Evolutionary conservation across 2,329 filamentous ascomycete species (phyloP).

Genomic region (Fusarium mangiferae): DNA sequence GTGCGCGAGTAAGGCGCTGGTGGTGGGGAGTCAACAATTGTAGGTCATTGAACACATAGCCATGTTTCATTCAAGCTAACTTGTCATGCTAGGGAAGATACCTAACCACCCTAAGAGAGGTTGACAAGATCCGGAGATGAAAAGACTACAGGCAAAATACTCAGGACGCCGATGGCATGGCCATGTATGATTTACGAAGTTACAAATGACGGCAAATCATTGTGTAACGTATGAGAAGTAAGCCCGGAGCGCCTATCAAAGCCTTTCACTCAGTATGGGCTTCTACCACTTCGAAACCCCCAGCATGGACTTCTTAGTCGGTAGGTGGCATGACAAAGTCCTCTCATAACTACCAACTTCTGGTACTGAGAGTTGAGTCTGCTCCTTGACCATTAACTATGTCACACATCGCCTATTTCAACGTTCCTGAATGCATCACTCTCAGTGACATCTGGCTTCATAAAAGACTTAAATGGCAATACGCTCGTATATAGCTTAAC

Average conservation of each 20-base stretch:
- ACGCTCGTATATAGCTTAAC: constrained; percentile 16
- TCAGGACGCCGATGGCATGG: neutral
- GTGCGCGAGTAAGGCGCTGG: constrained; percentile 84
- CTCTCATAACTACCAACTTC: neutral
- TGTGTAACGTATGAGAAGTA: neutral
- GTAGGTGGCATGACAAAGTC: neutral
- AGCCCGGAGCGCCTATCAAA: neutral
- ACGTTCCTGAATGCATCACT: neutral
- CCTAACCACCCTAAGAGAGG: constrained; percentile 53
- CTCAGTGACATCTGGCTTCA: neutral
- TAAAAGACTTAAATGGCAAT: neutral
- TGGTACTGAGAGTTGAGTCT: neutral
- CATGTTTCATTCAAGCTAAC: neutral
- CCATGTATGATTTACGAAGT: neutral
- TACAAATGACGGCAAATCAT: neutral
- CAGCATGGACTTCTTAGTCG: neutral
- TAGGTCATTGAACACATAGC: neutral
- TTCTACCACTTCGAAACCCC: neutral
- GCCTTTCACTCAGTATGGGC: neutral
- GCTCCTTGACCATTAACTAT: neutral
- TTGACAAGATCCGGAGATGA: neutral
- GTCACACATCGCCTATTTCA: neutral
- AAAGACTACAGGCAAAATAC: neutral
- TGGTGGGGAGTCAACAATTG: constrained; percentile 95
- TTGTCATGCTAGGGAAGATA: constrained; percentile 64